Conservation (phyloP, 2,329 filamentous ascomycete species). For the Penicillium hordei region DNA sequence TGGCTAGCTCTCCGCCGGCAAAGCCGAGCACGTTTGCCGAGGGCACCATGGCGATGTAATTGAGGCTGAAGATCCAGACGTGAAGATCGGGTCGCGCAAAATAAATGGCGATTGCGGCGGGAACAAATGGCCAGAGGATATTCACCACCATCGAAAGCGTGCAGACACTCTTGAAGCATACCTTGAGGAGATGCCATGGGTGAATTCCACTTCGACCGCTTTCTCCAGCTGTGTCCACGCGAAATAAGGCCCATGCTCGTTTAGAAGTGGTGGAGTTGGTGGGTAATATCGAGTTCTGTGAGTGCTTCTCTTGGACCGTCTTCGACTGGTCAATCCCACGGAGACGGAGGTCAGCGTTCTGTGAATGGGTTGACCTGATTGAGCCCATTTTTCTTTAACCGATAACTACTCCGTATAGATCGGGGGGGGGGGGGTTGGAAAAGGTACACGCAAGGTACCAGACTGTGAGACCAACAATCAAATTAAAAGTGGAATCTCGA, state of each 20-base stretch:
- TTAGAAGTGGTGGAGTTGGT: constrained; percentile 23
- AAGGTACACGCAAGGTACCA: background rate
- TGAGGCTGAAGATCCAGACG: constrained; percentile 66
- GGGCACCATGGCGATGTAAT: constrained; percentile 76
- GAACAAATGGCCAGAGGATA: constrained; percentile 72
- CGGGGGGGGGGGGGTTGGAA: too few species aligned
- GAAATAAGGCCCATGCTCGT: constrained; percentile 30
- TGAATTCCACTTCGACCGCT: constrained; percentile 67
- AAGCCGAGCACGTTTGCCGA: constrained; percentile 75
- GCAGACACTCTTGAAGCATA: constrained; percentile 65
- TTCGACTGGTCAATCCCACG: constrained; percentile 5
- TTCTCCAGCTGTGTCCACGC: constrained; percentile 55
- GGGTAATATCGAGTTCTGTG: constrained; percentile 27
- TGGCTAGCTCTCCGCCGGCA: constrained; percentile 67
- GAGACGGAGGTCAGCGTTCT: constrained; percentile 6
- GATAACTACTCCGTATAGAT: background rate
- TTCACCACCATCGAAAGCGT: constrained; percentile 65
- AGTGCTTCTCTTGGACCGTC: constrained; percentile 15
- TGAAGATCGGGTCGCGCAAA: constrained; percentile 58
- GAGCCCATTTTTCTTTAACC: constrained; percentile 18
- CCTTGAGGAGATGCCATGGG: constrained; percentile 61
- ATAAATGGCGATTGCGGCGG: constrained; percentile 66
- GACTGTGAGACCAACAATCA: background rate
- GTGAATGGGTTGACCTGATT: constrained; percentile 12
- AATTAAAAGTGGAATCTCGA: background rate